Evolutionary conservation across 2,329 filamentous ascomycete species (phyloP), one percentile per base, ranked within the genome.

Genomic region (Hypoxylon sp.): DNA sequence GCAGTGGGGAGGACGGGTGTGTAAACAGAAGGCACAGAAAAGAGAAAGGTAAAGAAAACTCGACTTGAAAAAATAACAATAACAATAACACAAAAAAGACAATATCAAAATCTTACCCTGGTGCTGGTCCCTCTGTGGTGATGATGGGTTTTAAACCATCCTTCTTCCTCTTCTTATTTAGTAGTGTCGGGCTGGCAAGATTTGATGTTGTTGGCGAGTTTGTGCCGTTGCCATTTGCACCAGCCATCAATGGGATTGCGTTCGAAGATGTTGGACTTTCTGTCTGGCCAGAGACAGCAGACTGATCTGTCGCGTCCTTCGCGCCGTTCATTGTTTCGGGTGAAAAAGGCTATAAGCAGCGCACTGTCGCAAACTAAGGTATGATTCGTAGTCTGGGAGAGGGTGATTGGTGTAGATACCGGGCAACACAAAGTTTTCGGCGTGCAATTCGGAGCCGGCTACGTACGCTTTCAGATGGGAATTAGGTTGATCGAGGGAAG

Each of bases 131-230:
- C 75, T 92, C 90, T 66, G 87, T 91, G 44, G 91, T 93, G 80
- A 93, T 91, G 77, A 93, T 93, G 75, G 91, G 91, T 82, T 92
- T 92, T 73, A 92, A 82, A 59, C 86, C 86, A 46, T 91, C 89
- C 85, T 93, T 93, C 84, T 91, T 90, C 77, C 90, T 87, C 85
- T 93, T 93, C 85, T 92, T 93, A 70, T 83, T 85, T 35, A 78
- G 59, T 26, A 73, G 57, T 14, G 73, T 63, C 33, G 73, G 56
- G 17, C 66, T 69, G 9, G 67, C 60, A 3, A 52, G 24, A 26
- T 65, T 65, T 42, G 74, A 22, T 24, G 69, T n/a, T 19, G 69
- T 61, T 58, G 70, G 57, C 22, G 71, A 61, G 58, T 66, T 73
- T 9, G 67, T 63, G n/a, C 74, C 70, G 56, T 74, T 78, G 24